Percentiles rank a stretch among this genome's conserved stretches.
These are phyloP conservation scores for Camptophora hylomeconis DNA, from an alignment of 2,329 filamentous ascomycete species.

Conservation along the genomic window DNA sequence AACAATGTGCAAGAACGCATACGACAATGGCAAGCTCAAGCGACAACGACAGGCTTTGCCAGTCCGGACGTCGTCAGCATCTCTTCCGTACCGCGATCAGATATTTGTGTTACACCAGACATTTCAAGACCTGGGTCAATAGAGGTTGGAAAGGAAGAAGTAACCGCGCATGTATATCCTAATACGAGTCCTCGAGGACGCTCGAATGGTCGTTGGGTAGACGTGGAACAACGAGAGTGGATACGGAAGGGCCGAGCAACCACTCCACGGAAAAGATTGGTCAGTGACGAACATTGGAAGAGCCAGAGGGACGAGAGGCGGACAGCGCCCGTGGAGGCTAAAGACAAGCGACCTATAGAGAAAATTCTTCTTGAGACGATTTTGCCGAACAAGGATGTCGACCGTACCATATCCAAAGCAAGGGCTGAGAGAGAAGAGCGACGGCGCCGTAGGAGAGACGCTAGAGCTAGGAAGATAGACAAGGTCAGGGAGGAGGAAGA, in stretches of 20 bases:
- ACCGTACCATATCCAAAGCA: too few species aligned
- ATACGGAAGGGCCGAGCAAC: slow-evolving; percentile 29
- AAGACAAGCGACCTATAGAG: too few species aligned
- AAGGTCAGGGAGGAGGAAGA: too few species aligned
- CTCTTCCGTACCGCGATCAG: slow-evolving; percentile 12
- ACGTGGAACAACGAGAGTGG: slow-evolving; percentile 11
- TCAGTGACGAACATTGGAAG: slow-evolving; percentile 81
- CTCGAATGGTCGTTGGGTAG: slow-evolving; percentile 6
- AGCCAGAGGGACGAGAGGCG: slow-evolving; percentile 26
- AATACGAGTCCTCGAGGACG: slow-evolving; percentile 15
- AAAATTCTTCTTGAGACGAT: too few species aligned
- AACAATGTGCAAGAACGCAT: slow-evolving; percentile 65
- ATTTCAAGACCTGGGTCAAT: slow-evolving; percentile 6
- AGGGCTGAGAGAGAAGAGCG: slow-evolving; percentile 6
- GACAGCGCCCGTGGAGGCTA: too few species aligned
- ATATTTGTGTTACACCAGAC: slow-evolving; percentile 3
- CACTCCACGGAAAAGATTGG: slow-evolving; percentile 77
- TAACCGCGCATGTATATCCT: slow-evolving; percentile 21
- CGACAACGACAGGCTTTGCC: slow-evolving; percentile 39
- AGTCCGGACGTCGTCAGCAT: slow-evolving; percentile 16
- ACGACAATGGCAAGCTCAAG: slow-evolving; percentile 70
- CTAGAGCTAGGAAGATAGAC: slow-evolving; percentile 2
- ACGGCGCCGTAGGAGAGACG: slow-evolving; percentile 5
- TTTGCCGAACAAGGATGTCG: too few species aligned
- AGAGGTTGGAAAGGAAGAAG: slow-evolving; percentile 15